Conservation (phyloP, 495 filamentous ascomycete genomes). For the Bacidia rubella region DNA sequence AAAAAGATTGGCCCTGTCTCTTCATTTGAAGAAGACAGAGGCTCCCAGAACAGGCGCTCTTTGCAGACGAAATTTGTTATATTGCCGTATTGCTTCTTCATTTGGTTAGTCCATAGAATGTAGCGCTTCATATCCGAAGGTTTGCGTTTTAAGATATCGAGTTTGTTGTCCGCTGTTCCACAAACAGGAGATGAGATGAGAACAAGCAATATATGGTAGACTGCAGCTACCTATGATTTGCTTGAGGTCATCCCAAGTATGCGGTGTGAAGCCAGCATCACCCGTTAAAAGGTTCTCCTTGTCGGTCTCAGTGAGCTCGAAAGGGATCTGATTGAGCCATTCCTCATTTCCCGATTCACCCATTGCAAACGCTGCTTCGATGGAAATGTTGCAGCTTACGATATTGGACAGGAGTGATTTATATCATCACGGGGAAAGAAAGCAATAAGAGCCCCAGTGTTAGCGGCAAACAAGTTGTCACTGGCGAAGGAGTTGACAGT, state of each 20-base stretch:
- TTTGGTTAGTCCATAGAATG: slow-evolving; percentile 59
- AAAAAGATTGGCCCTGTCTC: slow-evolving; percentile 20
- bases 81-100: slow-evolving; percentile 57
- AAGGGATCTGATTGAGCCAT: slow-evolving; percentile 14
- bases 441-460: too few relatives aligned
- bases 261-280: slow-evolving; percentile 43
- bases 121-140: slow-evolving; percentile 78
- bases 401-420: neutral
- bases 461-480: too few relatives aligned
- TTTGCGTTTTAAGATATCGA: slow-evolving; percentile 62
- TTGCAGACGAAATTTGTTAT: slow-evolving; percentile 65
- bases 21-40: slow-evolving; percentile 5
- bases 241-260: slow-evolving; percentile 45
- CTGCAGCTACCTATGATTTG: slow-evolving; percentile 37
- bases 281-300: slow-evolving; percentile 40
- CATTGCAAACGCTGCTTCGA: neutral
- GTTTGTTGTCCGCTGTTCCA: slow-evolving; percentile 39
- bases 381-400: neutral
- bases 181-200: neutral
- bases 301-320: slow-evolving; percentile 44
- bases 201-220: neutral
- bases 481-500: too few relatives aligned
- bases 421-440: too few relatives aligned
- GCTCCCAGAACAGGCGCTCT: slow-evolving; percentile 57
- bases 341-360: neutral